Conservation (phyloP, 331 rosid genomes). For the Malus hybrid region DNA sequence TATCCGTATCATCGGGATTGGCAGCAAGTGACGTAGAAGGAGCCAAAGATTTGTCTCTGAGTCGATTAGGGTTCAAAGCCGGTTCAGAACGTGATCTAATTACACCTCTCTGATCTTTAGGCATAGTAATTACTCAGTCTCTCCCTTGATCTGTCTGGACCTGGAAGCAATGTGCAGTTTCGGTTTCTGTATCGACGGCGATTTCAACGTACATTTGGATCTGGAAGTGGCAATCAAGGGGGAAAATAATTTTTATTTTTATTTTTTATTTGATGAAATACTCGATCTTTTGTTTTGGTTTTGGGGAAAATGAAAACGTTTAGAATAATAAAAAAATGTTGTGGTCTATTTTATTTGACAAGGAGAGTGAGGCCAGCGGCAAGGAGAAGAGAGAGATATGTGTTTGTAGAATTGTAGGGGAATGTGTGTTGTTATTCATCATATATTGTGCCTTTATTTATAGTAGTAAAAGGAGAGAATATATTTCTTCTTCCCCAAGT, state of each 20-base stretch:
- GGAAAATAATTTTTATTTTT: not conserved
- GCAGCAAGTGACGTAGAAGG: slow-evolving; percentile 1
- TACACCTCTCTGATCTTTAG: slow-evolving; percentile 1
- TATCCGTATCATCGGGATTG: not conserved
- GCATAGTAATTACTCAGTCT: not conserved
- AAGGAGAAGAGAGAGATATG: no score
- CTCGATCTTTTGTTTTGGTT: not conserved
- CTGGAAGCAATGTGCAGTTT: not conserved
- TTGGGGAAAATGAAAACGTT: not conserved
- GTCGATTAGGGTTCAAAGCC: not conserved
- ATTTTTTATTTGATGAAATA: not conserved
- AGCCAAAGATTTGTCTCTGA: slow-evolving; percentile 4
- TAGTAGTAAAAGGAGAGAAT: no score
- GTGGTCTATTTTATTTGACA: no score
- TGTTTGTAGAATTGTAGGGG: no score
- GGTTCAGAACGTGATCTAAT: slow-evolving; percentile 10
- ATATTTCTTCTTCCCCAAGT: no score
- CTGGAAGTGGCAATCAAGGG: not conserved
- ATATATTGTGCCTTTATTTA: no score
- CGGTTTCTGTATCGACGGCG: not conserved
- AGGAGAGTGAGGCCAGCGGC: no score
- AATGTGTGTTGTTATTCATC: no score
- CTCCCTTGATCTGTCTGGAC: not conserved
- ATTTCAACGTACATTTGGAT: not conserved
- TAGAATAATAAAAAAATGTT: not conserved